These are phyloP conservation scores for Trichoderma breve DNA, from an alignment of 2,329 filamentous ascomycete species.

Conservation along the genomic window DNA sequence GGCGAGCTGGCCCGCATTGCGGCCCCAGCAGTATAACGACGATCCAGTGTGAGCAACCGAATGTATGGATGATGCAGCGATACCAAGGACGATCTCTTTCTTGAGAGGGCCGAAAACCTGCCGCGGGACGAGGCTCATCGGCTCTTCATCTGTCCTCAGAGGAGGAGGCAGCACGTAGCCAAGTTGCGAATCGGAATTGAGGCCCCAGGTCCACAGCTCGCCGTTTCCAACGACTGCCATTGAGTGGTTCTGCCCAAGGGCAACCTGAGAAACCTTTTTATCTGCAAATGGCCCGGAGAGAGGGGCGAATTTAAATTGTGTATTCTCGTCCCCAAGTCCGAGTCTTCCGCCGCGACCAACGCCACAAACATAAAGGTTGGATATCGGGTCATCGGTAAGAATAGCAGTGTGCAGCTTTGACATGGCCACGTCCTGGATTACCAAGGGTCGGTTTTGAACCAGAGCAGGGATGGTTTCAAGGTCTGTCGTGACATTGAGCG, in stretches of 20 bases:
- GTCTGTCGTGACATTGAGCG: conserved; percentile 29
- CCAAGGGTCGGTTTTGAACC: conserved; percentile 67
- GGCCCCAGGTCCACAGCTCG: conserved; percentile 94
- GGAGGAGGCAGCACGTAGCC: conserved; percentile 75
- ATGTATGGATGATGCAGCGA: conserved; percentile 86
- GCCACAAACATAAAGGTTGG: conserved; percentile 90
- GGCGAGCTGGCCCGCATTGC: conserved; percentile 90
- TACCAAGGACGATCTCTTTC: conserved; percentile 75
- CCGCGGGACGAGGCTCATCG: conserved; percentile 75
- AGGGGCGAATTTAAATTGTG: conserved; percentile 80
- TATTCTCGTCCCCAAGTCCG: conserved; percentile 85
- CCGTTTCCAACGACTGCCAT: conserved; percentile 81
- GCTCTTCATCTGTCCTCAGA: conserved; percentile 71
- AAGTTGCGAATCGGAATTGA: conserved; percentile 80
- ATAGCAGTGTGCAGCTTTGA: conserved; percentile 91
- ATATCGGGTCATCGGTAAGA: conserved; percentile 79
- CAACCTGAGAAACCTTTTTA: conserved; percentile 72
- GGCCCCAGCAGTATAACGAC: conserved; percentile 89
- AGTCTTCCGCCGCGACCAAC: conserved; percentile 87
- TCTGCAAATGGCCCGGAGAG: conserved; percentile 74
- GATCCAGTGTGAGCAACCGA: conserved; percentile 82
- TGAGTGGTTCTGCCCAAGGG: conserved; percentile 87
- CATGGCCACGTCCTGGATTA: conserved; percentile 79
- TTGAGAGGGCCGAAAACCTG: conserved; percentile 92
- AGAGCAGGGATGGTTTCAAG: conserved; percentile 65